These are phyloP conservation scores for Arctium minus DNA, from an alignment of 129 eudicot genomes.

Conservation along the genomic window DNA sequence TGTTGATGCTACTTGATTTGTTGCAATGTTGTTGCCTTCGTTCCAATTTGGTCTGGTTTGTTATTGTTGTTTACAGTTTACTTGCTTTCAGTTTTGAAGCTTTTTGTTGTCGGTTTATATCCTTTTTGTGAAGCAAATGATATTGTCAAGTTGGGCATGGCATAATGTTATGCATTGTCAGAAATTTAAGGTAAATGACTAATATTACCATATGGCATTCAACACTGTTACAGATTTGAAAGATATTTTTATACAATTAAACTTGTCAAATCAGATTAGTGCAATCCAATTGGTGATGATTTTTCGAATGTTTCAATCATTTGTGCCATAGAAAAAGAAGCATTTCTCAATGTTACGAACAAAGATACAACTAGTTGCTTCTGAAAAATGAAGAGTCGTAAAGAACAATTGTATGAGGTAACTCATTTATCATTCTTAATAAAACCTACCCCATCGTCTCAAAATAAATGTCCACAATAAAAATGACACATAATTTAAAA, in stretches of 20 bases:
- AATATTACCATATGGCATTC: background rate
- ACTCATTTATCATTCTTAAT: background rate
- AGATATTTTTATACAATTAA: background rate
- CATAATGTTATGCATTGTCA: background rate
- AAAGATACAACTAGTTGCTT: background rate
- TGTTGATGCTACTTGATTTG: background rate
- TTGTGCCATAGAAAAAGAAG: background rate
- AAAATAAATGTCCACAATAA: background rate
- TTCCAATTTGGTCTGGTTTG: background rate
- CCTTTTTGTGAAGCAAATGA: background rate
- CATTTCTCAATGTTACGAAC: background rate
- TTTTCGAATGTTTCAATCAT: background rate
- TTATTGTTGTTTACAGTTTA: background rate
- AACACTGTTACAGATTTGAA: background rate
- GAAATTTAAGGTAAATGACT: background rate
- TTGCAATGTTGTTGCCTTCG: background rate
- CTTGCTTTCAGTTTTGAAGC: background rate
- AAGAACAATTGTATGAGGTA: background rate
- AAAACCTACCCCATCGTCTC: background rate
- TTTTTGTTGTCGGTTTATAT: too few species aligned
- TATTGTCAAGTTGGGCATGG: background rate
- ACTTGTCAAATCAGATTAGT: background rate
- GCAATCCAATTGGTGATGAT: background rate
- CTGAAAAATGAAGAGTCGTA: background rate
- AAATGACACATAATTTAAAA: background rate